Conservation (phyloP, 257 asterid genomes). For the Solanum pennellii region DNA sequence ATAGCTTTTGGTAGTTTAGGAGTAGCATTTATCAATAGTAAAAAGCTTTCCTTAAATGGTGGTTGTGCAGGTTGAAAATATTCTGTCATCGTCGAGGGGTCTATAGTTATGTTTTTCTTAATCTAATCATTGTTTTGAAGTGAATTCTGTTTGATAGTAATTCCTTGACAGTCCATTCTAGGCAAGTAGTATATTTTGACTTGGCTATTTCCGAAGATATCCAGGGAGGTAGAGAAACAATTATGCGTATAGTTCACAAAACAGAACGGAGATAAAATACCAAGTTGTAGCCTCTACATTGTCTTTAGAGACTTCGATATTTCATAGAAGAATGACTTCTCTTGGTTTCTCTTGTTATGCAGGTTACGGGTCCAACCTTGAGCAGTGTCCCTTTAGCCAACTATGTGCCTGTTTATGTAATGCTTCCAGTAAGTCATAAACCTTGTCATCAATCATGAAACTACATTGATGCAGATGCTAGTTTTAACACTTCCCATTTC, state of each 20-base stretch:
- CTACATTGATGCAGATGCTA: not conserved
- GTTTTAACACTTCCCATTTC: not conserved
- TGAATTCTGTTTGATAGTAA: not conserved
- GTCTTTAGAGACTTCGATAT: not conserved
- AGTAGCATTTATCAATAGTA: not conserved
- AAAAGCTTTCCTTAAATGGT: not conserved
- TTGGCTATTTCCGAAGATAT: not conserved
- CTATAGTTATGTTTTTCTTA: not conserved
- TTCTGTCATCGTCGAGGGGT: not conserved
- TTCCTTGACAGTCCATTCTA: not conserved
- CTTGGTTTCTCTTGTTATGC: not conserved
- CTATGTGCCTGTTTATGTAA: slow-evolving; percentile 63
- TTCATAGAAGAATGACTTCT: not conserved
- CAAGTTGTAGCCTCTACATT: not conserved
- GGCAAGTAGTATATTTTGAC: not conserved
- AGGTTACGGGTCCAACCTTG: slow-evolving; percentile 13
- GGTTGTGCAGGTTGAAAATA: not conserved
- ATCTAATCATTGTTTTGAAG: not conserved
- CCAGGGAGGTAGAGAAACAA: not conserved
- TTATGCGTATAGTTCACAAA: not conserved
- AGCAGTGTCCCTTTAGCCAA: slow-evolving; percentile 15
- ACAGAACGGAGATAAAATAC: not conserved
- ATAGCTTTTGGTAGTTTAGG: not conserved
- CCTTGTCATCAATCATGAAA: not conserved
- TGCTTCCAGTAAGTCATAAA: slow-evolving; percentile 50